These are phyloP conservation scores for Talaromyces marneffei DNA, from an alignment of 2,329 filamentous ascomycete genomes.

Conservation along the genomic window DNA sequence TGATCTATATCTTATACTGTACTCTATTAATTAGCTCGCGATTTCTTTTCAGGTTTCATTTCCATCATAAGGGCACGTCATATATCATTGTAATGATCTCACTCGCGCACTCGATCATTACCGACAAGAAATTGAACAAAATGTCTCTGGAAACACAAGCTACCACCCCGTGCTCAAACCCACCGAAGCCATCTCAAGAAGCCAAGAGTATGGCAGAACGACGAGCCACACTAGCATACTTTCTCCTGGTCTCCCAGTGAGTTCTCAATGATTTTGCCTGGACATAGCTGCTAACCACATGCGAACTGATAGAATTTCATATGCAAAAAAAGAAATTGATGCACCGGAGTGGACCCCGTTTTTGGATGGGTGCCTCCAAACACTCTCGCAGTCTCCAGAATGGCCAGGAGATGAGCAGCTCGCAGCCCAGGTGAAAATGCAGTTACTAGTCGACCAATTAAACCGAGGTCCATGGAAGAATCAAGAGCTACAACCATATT, in stretches of 20 bases:
- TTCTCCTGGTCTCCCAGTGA: constrained; percentile 7
- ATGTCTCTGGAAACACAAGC: background rate
- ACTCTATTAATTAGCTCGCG: background rate
- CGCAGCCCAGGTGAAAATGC: constrained; percentile 1
- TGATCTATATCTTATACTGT: too few relatives aligned
- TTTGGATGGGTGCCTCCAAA: background rate
- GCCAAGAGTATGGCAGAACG: background rate
- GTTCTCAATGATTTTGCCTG: background rate
- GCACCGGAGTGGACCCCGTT: constrained; percentile 4
- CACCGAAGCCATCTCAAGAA: background rate
- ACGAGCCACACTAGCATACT: constrained; percentile 4
- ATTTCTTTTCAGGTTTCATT: constrained; percentile 3
- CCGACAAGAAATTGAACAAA: constrained; percentile 1
- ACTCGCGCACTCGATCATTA: background rate
- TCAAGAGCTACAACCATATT: background rate
- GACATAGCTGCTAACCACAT: background rate
- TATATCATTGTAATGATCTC: background rate
- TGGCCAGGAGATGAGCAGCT: constrained; percentile 7
- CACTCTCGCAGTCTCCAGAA: background rate
- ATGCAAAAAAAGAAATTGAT: background rate
- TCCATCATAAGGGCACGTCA: background rate
- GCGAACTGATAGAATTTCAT: background rate
- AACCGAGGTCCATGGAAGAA: background rate
- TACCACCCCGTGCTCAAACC: background rate
- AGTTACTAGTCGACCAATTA: constrained; percentile 4